Base-by-base conservation (phyloP, 495 filamentous ascomycete species). In the Glarea lozoyensis region DNA sequence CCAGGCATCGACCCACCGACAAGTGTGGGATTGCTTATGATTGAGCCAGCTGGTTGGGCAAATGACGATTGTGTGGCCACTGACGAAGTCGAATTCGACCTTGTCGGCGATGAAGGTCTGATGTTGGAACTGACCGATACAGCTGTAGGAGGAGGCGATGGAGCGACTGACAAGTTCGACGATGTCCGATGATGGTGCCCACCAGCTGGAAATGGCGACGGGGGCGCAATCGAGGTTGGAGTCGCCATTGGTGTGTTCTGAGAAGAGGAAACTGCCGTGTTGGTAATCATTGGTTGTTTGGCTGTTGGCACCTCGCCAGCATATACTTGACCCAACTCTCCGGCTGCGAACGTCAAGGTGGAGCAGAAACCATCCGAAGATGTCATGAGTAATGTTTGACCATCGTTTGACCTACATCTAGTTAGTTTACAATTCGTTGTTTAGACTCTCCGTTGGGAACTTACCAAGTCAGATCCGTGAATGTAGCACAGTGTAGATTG, bases 331-430 rank as follows among this genome's bases (percentile, higher is more conserved):
- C 93, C 93, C 5, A 99, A 66, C 57, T 99, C 93, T 15, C 85
- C 86, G 3, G 82, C 68, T 5, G 74, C 59, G 58, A 99, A 99
- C 0, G 87, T 78, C 17, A 99, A 68, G 0, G 85, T 80, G 0
- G 93, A 99, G 56, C 93, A 97, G 64, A 96, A 99, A 0, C 93
- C 93, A 57, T 99, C 93, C 0, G 93, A 95, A 1, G 93, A 97
- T 41, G 86, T 89, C 74, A 99, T 96, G 25, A 97, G 70, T 18
- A 99, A 65, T 1, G 89, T 97, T 34, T 83, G 69, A 2, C 93
- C 93, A 60, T 99, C 93, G 49, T 72, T 83, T 1, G 93, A 93
- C 89, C 89, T 96, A 48, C n/a, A 15, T 24, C 12, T 13, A 43
- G 15, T 27, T 42, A 38, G 21, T 9, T n/a, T n/a, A n/a, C n/a